Base-by-base conservation (phyloP, 1,284 basidiomycete genomes). In the Cutaneotrichosporon sp. region DNA sequence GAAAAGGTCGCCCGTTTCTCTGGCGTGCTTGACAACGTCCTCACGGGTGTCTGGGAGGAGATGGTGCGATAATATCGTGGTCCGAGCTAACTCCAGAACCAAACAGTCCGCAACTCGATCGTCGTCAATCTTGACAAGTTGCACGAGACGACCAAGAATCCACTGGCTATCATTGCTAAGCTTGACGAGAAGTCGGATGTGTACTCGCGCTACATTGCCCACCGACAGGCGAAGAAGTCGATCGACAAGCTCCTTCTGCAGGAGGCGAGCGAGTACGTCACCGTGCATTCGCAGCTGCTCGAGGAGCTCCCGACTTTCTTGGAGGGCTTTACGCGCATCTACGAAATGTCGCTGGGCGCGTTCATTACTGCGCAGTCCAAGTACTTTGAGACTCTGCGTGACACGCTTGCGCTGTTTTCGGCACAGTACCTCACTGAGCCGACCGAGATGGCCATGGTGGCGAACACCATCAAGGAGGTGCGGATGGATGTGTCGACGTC, bases 301-400 rank as follows among this genome's bases (percentile, higher is more conserved):
- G 79, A 79, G 53, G 81, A 82, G 64, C 68, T 82, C 0, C 81
- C 81, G 0, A 62, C 65, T 0, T 80, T 81, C 62, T 53, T 81
- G 30, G 76, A 79, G 53, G 78, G 80, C 0, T 75, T 76, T 56
- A 66, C 66, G 52, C 67, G 75, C 34, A 76, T 81, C 32, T 68
- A 81, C 40, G 77, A 79, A 40, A 58, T 80, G 3, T 71, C 74
- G n/a, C 22, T 80, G 4, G 63, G 62, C 0, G 72, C 75, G 0
- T 79, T 81, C 59, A 70, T 73, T 2, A 60, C 62, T 21, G 75
- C 75, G 7, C 81, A 81, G 55, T 68, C 74, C 16, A 67, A 64
- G 40, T 81, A 72, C 65, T 71, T 73, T 57, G 56, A 47, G 5
- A 59, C 58, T 4, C 63, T 77, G 11, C 66, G 69, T 18, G 69